Evolutionary conservation across 2,329 filamentous ascomycete species (phyloP).

Genomic region (Microcyclospora tardicrescens): DNA sequence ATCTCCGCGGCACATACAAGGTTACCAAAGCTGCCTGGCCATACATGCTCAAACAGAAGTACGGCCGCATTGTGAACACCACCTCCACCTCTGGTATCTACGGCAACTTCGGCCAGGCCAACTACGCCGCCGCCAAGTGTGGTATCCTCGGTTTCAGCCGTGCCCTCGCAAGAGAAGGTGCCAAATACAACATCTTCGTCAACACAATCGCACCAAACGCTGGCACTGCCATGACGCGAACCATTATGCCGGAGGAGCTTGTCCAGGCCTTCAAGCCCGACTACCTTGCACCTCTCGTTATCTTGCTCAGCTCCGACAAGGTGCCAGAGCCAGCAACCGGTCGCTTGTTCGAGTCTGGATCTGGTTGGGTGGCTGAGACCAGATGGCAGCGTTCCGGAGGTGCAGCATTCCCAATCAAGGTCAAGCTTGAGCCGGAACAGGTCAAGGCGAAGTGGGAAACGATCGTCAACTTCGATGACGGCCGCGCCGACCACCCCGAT

Average conservation of each 20-base stretch:
- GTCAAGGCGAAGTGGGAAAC: constrained; percentile 62
- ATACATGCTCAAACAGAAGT: constrained; percentile 96
- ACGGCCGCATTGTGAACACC: constrained; percentile 92
- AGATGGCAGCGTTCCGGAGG: constrained; percentile 90
- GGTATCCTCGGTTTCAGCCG: constrained; percentile 94
- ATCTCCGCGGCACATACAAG: constrained; percentile 91
- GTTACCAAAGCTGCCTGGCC: constrained; percentile 96
- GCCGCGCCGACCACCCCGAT: constrained; percentile 73
- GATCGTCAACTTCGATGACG: constrained; percentile 78
- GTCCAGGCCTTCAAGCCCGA: constrained; percentile 99
- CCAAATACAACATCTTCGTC: constrained; percentile 95
- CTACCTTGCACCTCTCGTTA: constrained; percentile 87
- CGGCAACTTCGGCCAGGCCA: constrained; percentile 97
- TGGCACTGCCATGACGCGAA: constrained; percentile 86
- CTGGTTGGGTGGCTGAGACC: constrained; percentile 82
- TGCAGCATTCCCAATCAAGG: constrained; percentile 80
- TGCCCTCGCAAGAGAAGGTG: constrained; percentile 80
- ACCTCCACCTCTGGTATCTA: constrained; percentile 96
- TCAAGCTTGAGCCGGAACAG: constrained; percentile 70
- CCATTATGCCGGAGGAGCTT: constrained; percentile 90
- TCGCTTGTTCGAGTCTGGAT: constrained; percentile 85
- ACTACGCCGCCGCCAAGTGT: constrained; percentile 62
- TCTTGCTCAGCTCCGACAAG: constrained; percentile 76
- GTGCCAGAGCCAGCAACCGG: constrained; percentile 73
- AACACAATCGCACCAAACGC: constrained; percentile 98